Conservation (phyloP, 1,284 basidiomycete genomes). For the Microbotryum silenes-acaulis region DNA sequence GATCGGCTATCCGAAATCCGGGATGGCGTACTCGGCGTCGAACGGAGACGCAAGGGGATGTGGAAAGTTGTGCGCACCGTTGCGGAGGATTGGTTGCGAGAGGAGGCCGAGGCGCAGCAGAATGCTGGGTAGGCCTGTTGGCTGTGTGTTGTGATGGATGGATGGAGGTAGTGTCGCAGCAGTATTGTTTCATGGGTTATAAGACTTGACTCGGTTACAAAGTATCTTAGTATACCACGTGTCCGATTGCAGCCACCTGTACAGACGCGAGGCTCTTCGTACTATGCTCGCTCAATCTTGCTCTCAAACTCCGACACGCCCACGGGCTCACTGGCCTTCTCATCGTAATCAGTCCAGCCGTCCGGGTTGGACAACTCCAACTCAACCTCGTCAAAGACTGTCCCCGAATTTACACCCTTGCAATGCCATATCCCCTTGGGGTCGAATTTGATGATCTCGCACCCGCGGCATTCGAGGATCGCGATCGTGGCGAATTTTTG, state of each 20-base stretch:
- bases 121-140: neutral
- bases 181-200: too few relatives aligned
- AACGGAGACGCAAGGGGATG: slow-evolving; percentile 35
- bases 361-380: slow-evolving; percentile 24
- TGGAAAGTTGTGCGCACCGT: slow-evolving; percentile 28
- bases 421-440: slow-evolving; percentile 21
- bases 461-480: slow-evolving; percentile 30
- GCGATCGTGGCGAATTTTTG: slow-evolving; percentile 25
- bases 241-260: neutral
- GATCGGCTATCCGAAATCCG: slow-evolving; percentile 34
- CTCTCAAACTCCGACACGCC: slow-evolving; percentile 6
- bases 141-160: too few relatives aligned
- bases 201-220: neutral
- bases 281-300: slow-evolving; percentile 11
- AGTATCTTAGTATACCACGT: too few relatives aligned
- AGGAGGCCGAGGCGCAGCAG: slow-evolving; percentile 17
- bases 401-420: slow-evolving; percentile 20
- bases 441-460: slow-evolving; percentile 27
- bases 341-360: slow-evolving; percentile 31
- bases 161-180: too few relatives aligned
- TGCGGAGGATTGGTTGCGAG: slow-evolving; percentile 25
- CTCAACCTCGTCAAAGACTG: slow-evolving; percentile 26
- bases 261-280: neutral
- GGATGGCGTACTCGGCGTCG: slow-evolving; percentile 35
- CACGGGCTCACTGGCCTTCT: slow-evolving; percentile 19